Base-by-base conservation (phyloP, 441 rosid genomes). In the Gossypium lobatum region DNA sequence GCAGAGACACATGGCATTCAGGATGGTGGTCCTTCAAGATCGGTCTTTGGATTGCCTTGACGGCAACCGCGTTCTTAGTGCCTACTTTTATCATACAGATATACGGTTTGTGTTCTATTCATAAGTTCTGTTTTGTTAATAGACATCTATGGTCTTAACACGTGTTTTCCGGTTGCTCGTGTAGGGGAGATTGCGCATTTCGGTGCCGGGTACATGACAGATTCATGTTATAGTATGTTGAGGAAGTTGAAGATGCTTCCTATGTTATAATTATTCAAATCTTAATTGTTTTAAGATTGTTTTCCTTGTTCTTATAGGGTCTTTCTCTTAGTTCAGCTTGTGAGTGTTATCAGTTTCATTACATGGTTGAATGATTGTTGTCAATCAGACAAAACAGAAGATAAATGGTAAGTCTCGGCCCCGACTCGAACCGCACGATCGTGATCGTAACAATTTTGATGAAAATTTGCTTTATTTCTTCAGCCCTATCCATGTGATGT, bases 101-200 rank as follows among this genome's bases (percentile, higher is more conserved):
- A 70, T 95, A 95, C 79, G 99, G 98, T 92, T 76, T 1, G 91
- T 78, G 14, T 70, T 84, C 20, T 37, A 57, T 54, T 18, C 53
- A 39, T 9, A 4, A 6, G 31, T 37, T 4, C 62, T 16, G 6
- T 64, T 71, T 69, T 6, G 11, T 37, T 65, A 54, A 13, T 31
- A 53, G 26, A 52, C 31, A n/a, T 71, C 53, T 16, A 50, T 26
- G 48, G 4, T 73, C 52, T 34, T 75, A 52, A 71, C 54, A 42
- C 9, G 17, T 55, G 48, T 48, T 39, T 26, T 14, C 20, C 68
- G 1, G 3, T 13, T 18, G 6, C 4, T 64, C 17, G 21, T 39
- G 82, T 88, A 95, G 98, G 99, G 72, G 95, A 93, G 81, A 82
- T 95, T 76, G 97, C 99, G 6, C 99, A 91, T 88, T 95, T 95